Base-by-base conservation (phyloP, 75 land plant species). In the Pseudotsuga menziesii region DNA sequence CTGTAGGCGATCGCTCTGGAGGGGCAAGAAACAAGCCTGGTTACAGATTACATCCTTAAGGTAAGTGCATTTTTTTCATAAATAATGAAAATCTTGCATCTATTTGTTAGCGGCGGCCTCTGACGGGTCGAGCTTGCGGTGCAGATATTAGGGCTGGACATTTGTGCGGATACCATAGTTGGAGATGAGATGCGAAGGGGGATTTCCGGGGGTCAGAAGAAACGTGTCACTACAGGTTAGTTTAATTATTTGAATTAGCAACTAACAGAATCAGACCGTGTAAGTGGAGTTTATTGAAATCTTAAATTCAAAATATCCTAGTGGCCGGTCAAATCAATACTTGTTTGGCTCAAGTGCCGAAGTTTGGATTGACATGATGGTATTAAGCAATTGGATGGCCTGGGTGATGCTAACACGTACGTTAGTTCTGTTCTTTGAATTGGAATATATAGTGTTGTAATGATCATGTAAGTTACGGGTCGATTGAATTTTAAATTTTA, bases 21-120 rank as follows among this genome's bases (percentile, higher is more conserved):
- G 82, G 95, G 89, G 22, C 78, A 87, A 13, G 57, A 84, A 79
- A 77, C 79, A 74, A 78, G 78, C 76, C 81, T 89, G 12, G 80
- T 85, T 19, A 87, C 91, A 32, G 93, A 93, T 59, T 93, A 93
- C 78, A 82, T 88, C 12, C 60, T 93, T 9, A 89, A 87, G 91
- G 95, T 91, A 14, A 17, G 54, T 48, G 54, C 54, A 48, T 48
- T 48, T 48, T 48, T 48, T 5, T 48, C 13, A 23, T 56, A 72
- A 39, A 60, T 11, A 48, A 48, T 9, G 54, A 48, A 48, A 48
- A 48, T 8, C 12, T 48, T 48, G 54, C 54, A 9, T 2, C 54
- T 48, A 12, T 17, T 70, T 14, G 5, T 70, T 48, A 48, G 54
- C 36, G 39, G 32, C 19, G 55, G 17, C 15, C 52, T 36, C 35